Percentiles rank a stretch among this genome's conserved stretches.
Evolutionary conservation across 23 red algal genomes (phyloP).

Genomic region (Chondrus crispus): DNA sequence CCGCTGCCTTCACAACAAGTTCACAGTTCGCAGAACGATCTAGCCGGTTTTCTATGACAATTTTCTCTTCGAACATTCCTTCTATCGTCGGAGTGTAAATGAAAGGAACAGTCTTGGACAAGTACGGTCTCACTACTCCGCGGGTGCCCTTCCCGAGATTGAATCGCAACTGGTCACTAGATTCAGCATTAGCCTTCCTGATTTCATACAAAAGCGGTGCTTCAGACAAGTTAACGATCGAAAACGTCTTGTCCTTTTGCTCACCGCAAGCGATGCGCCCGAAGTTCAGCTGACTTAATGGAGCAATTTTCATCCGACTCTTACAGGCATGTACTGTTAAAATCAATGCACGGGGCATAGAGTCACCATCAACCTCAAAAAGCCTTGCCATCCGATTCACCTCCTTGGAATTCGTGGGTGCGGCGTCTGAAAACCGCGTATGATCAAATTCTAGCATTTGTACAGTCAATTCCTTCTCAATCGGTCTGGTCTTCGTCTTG

Average conservation of each 20-base stretch:
- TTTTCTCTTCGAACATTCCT: slow-evolving; percentile 74
- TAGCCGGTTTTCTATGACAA: slow-evolving; percentile 74
- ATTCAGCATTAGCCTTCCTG: slow-evolving; percentile 57
- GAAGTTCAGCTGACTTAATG: slow-evolving; percentile 81
- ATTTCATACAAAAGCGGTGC: slow-evolving; percentile 81
- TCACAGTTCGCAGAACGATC: slow-evolving; percentile 53
- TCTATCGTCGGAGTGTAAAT: slow-evolving; percentile 71
- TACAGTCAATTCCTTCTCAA: slow-evolving; percentile 71
- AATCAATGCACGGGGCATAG: slow-evolving; percentile 61
- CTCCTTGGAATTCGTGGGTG: not conserved
- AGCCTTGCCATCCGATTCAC: not conserved
- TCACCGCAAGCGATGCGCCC: slow-evolving; percentile 72
- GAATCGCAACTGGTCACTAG: slow-evolving; percentile 34
- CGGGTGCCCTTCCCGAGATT: slow-evolving; percentile 62
- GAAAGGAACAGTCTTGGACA: slow-evolving; percentile 78
- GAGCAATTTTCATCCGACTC: slow-evolving; percentile 76
- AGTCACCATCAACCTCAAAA: not conserved
- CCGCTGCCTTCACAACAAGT: slow-evolving; percentile 89
- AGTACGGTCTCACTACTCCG: slow-evolving; percentile 83
- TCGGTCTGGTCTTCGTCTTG: slow-evolving; percentile 51
- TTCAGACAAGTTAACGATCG: slow-evolving; percentile 83
- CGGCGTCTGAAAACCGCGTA: slow-evolving; percentile 12
- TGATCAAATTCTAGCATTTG: slow-evolving; percentile 82
- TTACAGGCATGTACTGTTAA: slow-evolving; percentile 72
- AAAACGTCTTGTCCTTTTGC: slow-evolving; percentile 81